These are phyloP conservation scores for Teratosphaeriaceae sp. DNA, from an alignment of 2,329 filamentous ascomycete species.

Conservation along the genomic window DNA sequence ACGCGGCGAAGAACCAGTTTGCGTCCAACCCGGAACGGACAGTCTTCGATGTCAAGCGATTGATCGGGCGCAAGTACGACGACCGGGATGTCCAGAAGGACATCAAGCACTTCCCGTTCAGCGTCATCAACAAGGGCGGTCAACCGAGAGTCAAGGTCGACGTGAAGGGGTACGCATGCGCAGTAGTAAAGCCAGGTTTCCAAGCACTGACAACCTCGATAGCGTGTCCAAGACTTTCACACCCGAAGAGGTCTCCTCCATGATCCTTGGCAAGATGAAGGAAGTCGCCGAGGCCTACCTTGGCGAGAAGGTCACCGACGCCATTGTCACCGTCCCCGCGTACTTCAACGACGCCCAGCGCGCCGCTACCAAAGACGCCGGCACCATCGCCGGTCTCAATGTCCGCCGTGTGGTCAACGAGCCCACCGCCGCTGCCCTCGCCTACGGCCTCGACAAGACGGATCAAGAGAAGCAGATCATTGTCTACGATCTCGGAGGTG, in stretches of 20 bases:
- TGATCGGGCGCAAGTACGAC: conserved; percentile 47
- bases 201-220: no score
- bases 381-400: conserved; percentile 92
- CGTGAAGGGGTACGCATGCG: conserved; percentile 46
- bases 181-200: no score
- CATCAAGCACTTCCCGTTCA: conserved; percentile 98
- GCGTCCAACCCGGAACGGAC: conserved; percentile 45
- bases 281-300: conserved; percentile 94
- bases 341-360: conserved; percentile 99
- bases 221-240: conserved; percentile 63
- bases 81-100: conserved; percentile 81
- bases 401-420: conserved; percentile 98
- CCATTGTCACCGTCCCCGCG: conserved; percentile 92
- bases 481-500: conserved; percentile 96
- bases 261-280: conserved; percentile 86
- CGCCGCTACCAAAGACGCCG: conserved; percentile 96
- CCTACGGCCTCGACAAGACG: conserved; percentile 92
- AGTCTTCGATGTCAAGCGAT: conserved; percentile 44
- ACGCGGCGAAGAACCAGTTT: conserved; percentile 92
- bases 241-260: conserved; percentile 73
- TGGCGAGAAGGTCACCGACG: conserved; percentile 85
- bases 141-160: conserved; percentile 80
- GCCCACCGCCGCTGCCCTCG: conserved; percentile 90
- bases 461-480: conserved; percentile 83
- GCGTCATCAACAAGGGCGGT: conserved; percentile 79